These are phyloP conservation scores for Umbelopsis sp. DNA, from an alignment of 192 early-diverging fungal genomes.

Conservation along the genomic window DNA sequence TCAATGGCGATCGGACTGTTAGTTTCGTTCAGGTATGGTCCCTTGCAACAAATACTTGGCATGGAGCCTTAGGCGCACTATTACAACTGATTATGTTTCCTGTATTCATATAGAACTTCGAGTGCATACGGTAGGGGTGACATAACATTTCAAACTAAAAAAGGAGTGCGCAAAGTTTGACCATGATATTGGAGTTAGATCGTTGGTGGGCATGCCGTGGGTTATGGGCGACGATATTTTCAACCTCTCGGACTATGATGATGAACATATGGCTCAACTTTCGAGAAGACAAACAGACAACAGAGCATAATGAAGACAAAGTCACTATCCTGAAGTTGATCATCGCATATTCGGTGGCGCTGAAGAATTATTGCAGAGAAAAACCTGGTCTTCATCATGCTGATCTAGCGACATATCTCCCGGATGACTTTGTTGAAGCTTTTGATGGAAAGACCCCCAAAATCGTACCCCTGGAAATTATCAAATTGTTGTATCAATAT, in stretches of 20 bases:
- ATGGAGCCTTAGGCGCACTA: not conserved
- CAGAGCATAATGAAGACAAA: constrained; percentile 39
- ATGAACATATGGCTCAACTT: not conserved
- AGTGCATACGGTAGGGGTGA: not conserved
- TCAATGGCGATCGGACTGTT: constrained; percentile 9
- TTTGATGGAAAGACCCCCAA: constrained; percentile 30
- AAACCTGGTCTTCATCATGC: constrained; percentile 54
- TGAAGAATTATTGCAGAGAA: constrained; percentile 54
- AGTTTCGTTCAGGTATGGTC: constrained; percentile 2
- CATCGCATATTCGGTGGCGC: constrained; percentile 44
- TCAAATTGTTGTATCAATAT: constrained; percentile 38
- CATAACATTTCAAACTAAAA: not conserved
- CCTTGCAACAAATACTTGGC: not conserved
- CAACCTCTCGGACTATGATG: constrained; percentile 5
- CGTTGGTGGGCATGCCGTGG: constrained; percentile 11
- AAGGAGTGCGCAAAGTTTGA: not conserved
- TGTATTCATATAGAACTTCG: not conserved
- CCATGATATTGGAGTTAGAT: not conserved
- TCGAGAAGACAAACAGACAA: not conserved
- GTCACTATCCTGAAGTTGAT: constrained; percentile 43
- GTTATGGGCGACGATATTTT: not conserved
- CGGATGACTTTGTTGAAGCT: constrained; percentile 38
- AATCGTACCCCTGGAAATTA: constrained; percentile 38
- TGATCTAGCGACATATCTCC: constrained; percentile 53
- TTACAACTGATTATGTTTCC: not conserved